Percentiles rank a stretch among this genome's conserved stretches.
phyloP scores from a whole-genome alignment of 257 asterid genomes.

The Solanum pinnatisectum region DNA sequence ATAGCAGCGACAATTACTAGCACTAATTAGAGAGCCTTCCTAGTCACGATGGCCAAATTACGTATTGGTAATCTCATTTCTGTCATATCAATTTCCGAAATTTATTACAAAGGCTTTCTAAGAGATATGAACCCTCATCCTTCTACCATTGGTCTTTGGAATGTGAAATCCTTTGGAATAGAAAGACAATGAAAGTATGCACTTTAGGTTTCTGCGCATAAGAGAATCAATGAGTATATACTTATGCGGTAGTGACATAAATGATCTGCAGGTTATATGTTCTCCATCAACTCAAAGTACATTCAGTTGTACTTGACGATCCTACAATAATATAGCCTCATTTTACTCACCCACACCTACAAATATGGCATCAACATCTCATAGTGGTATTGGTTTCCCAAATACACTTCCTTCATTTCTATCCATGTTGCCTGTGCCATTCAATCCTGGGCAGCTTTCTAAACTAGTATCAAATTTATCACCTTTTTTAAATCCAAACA shows the following conservation, averaged over 20 bases:
- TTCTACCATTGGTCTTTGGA: not conserved
- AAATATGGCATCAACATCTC: not conserved
- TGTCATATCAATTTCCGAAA: not conserved
- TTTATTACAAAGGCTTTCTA: too few relatives aligned
- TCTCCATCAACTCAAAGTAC: not conserved
- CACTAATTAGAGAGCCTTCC: not conserved
- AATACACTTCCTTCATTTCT: not conserved
- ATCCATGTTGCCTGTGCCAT: not conserved
- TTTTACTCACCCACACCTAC: not conserved
- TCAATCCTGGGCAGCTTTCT: not conserved
- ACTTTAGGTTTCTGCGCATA: not conserved
- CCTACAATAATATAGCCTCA: slow-evolving; percentile 14
- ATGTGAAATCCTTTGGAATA: not conserved
- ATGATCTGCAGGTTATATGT: slow-evolving; percentile 9
- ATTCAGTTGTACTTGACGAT: slow-evolving; percentile 1
- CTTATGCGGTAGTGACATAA: not conserved
- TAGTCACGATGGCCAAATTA: not conserved
- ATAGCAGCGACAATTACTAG: not conserved
- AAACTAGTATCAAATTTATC: not conserved
- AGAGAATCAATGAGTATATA: not conserved
- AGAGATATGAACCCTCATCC: not conserved
- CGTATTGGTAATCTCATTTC: not conserved
- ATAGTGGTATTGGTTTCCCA: not conserved
- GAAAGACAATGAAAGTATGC: not conserved
- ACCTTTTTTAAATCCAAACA: not conserved